Evolutionary conservation across 495 filamentous ascomycete species (phyloP).

Genomic region (Aspergillus homomorphus): DNA sequence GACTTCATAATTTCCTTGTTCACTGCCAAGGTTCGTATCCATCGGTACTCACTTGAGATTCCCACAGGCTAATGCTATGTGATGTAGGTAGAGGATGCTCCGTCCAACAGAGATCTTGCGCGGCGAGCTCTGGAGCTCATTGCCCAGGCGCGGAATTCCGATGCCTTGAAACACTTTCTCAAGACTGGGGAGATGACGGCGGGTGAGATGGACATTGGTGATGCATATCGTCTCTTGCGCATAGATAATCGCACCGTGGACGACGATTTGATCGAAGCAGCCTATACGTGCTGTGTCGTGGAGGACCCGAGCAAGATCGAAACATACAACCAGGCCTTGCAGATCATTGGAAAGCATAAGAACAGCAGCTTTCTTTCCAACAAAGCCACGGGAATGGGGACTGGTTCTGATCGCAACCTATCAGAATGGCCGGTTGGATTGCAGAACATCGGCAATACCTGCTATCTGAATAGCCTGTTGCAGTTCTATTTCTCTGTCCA

Average conservation of each 20-base stretch:
- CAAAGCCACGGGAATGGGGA: conserved; percentile 33
- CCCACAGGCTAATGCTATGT: neutral
- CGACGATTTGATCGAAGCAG: conserved; percentile 49
- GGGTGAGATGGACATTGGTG: conserved; percentile 54
- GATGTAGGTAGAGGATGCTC: conserved; percentile 43
- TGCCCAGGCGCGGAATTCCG: conserved; percentile 53
- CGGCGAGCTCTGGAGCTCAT: conserved; percentile 56
- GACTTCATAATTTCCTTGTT: conserved; percentile 60
- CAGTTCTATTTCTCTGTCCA: conserved; percentile 93
- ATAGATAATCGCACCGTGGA: conserved; percentile 52
- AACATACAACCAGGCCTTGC: conserved; percentile 47
- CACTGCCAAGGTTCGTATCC: conserved; percentile 48
- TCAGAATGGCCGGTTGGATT: conserved; percentile 74
- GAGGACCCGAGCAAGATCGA: conserved; percentile 49
- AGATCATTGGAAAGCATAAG: conserved; percentile 48
- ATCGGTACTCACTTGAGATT: neutral
- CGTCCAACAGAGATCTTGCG: conserved; percentile 45
- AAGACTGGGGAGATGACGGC: conserved; percentile 49
- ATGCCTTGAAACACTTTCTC: conserved; percentile 52
- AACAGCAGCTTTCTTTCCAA: conserved; percentile 41
- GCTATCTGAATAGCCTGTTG: conserved; percentile 93
- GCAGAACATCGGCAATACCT: conserved; percentile 93
- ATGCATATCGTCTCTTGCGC: conserved; percentile 56
- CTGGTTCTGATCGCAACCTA: conserved; percentile 32
- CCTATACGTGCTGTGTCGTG: conserved; percentile 47